Base-by-base conservation (phyloP, 768 basidiomycete species). In the Postia placenta region DNA sequence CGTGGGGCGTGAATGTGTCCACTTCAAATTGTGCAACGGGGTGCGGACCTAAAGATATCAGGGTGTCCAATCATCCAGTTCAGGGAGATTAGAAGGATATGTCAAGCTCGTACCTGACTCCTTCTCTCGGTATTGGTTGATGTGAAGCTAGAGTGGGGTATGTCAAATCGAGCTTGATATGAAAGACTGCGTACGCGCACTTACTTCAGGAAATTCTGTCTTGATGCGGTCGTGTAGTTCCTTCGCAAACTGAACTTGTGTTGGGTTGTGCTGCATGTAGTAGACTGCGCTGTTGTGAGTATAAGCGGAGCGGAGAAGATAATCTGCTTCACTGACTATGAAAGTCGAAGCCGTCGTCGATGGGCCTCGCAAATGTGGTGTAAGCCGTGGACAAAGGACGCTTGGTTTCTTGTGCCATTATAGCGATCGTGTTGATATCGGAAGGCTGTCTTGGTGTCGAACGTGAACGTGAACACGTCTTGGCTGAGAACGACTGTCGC, bases 11-110 rank as follows among this genome's bases (percentile, higher is more conserved):
- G 63, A 80, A 78, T 1, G 76, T 78, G 59, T 86, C 78, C 50
- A 85, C 74, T 60, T 86, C 76, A 56, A 86, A 87, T 82, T 85
- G 85, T 5, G 80, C 74, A 9, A 76, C 77, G 0, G 85, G 80
- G 54, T 87, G 85, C 0, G 83, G 85, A 1, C 80, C 79, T 75
- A 52, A 17, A 54, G 23, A 12, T 17, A 39, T 65, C 9, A 9
- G 19, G 9, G 19, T 20, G 38, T 14, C 20, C 9, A 35, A n/a
- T n/a, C n/a, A n/a, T n/a, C n/a, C n/a, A n/a, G n/a, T n/a, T 33
- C 30, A 33, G 30, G 30, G 15, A 33, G 30, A 7, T 33, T 7
- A 15, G 15, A 7, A 33, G 15, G 15, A 33, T 33, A 33, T 33
- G 30, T 15, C 15, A 33, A 33, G 7, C 9, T 15, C 30, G 7